Conservation (phyloP, 1,139 yeast species). For the Pichia sp. region DNA sequence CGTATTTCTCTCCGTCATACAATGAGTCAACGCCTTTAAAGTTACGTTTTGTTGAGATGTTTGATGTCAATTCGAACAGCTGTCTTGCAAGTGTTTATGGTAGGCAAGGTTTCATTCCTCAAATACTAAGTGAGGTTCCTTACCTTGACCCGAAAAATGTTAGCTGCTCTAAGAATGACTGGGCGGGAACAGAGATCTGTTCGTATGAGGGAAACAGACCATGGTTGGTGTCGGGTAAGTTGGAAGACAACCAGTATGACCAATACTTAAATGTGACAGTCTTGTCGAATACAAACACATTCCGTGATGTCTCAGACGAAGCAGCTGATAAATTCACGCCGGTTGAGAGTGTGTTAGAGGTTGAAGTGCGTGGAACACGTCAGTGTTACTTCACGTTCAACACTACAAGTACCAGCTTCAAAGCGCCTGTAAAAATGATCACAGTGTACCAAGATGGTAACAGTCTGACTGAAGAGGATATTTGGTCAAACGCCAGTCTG, state of each 20-base stretch:
- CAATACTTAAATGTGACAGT: slow-evolving; percentile 50
- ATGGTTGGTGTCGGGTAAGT: slow-evolving; percentile 42
- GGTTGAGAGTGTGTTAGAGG: slow-evolving; percentile 55
- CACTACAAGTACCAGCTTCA: slow-evolving; percentile 32
- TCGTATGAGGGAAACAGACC: slow-evolving; percentile 53
- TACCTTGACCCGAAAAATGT: slow-evolving; percentile 40
- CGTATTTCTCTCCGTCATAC: slow-evolving; percentile 49
- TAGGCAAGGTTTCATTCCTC: slow-evolving; percentile 43
- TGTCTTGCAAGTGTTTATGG: slow-evolving; percentile 45
- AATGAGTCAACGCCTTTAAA: slow-evolving; percentile 60
- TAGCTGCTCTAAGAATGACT: slow-evolving; percentile 35
- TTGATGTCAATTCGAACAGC: slow-evolving; percentile 36
- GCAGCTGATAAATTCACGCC: slow-evolving; percentile 57
- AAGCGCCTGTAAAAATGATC: slow-evolving; percentile 59
- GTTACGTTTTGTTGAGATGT: slow-evolving; percentile 58
- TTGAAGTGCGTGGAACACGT: slow-evolving; percentile 59
- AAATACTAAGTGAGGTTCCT: slow-evolving; percentile 56
- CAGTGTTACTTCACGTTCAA: slow-evolving; percentile 56
- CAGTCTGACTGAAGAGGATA: slow-evolving; percentile 11
- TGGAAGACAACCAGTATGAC: slow-evolving; percentile 32
- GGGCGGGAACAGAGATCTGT: slow-evolving; percentile 49
- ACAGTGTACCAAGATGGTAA: slow-evolving; percentile 43
- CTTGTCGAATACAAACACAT: slow-evolving; percentile 42
- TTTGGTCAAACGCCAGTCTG: neutral
- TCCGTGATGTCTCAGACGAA: slow-evolving; percentile 15